Base-by-base conservation (phyloP, 2,329 filamentous ascomycete genomes). In the Microcyclospora tardicrescens region DNA sequence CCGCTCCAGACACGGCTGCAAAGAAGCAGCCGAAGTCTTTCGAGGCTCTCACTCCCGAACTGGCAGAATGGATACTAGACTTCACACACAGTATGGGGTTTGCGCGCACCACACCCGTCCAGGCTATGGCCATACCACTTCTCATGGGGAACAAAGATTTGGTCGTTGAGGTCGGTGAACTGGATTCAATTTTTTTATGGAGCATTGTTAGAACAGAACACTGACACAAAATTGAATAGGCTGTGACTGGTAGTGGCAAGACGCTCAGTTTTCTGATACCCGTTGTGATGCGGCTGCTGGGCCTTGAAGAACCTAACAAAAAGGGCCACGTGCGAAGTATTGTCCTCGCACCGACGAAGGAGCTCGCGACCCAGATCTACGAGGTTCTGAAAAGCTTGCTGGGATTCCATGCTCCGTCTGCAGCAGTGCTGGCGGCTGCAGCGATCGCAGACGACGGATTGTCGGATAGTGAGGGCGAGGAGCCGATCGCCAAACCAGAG, bases 81-180 rank as follows among this genome's bases (percentile, higher is more conserved):
- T 86, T 85, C 42, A 78, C 93, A 35, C 71, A 77, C 36, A 76
- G 79, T 47, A 89, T 91, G 79, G 84, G 85, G 43, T 94, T 94
- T 61, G 67, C 71, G 46, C 79, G 81, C 58, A 87, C 91, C 72
- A 95, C 87, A 3, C 89, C 89, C 1, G 87, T 95, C n/a, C 89
- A 96, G 64, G 84, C 87, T 33, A 89, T 85, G 42, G 81, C 84
- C 4, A 81, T 95, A 48, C 85, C 86, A 10, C 73, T 94, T 37
- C 91, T 94, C 57, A 79, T 87, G 63, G 79, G 77, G 37, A 83
- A 93, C 59, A 93, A 93, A 55, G 86, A 94, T 61, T 84, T 93
- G 4, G 86, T 94, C 1, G 86, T 94, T 5, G 85, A 93, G 66
- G 77, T 76, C 57, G 34, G 45, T 32, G 8, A 3, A n/a, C 16